Percentiles rank a stretch among this genome's conserved stretches.
Evolutionary conservation across 1,139 yeast genomes (phyloP).

Genomic region (Tardiomyces depauwii): DNA sequence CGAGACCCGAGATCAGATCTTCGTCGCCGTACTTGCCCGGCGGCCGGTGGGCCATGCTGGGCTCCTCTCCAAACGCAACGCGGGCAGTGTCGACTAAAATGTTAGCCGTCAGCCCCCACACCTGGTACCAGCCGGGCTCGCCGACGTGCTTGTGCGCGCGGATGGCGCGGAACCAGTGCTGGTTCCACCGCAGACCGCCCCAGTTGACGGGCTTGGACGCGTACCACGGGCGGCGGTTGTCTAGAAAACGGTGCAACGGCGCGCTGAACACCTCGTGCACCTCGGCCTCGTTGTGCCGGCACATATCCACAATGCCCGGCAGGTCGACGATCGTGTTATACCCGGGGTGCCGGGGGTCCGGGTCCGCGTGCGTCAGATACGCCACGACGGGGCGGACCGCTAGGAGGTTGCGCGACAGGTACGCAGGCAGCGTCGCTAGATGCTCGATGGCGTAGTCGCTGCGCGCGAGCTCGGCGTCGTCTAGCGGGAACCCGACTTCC

Average conservation of each 20-base stretch:
- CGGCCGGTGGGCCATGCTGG: constrained; percentile 22
- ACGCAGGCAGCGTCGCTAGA: constrained; percentile 56
- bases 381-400: constrained; percentile 81
- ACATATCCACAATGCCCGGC: constrained; percentile 22
- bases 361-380: constrained; percentile 30
- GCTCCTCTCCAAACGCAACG: constrained; percentile 37
- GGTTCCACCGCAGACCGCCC: constrained; percentile 24
- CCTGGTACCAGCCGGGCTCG: constrained; percentile 53
- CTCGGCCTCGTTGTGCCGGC: constrained; percentile 27
- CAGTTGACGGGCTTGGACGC: constrained; percentile 23
- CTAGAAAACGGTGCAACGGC: constrained; percentile 18
- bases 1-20: constrained; percentile 15
- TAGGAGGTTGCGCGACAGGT: constrained; percentile 64
- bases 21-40: constrained; percentile 22
- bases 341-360: constrained; percentile 15
- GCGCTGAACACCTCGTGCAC: constrained; percentile 25
- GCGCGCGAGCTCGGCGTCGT: constrained; percentile 28
- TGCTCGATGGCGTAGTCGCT: constrained; percentile 46
- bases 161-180: constrained; percentile 23
- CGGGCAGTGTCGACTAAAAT: constrained; percentile 69
- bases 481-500: constrained; percentile 64
- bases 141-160: constrained; percentile 39
- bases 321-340: constrained; percentile 19
- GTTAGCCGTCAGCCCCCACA: constrained; percentile 90
- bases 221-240: constrained; percentile 22